Evolutionary conservation across 1,139 yeast genomes (phyloP).

Genomic region (Lodderomyces beijingensis): DNA sequence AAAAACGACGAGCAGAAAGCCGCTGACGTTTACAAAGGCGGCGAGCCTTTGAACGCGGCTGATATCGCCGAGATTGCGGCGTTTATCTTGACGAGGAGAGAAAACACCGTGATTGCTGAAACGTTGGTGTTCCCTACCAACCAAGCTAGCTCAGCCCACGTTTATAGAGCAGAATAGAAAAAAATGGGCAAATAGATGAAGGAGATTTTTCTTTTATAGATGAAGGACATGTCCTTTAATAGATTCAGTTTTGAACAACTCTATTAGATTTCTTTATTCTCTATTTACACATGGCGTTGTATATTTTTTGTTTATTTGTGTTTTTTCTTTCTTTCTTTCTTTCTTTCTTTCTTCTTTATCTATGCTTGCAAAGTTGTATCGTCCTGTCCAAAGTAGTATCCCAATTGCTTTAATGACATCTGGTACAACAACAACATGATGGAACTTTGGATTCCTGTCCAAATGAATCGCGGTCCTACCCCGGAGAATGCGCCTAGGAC

Average conservation of each 20-base stretch:
- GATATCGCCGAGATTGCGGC: conserved; percentile 51
- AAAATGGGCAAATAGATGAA: background rate
- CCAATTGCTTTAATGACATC: conserved; percentile 42
- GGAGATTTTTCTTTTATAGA: background rate
- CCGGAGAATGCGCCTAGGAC: conserved; percentile 80
- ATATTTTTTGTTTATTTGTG: background rate
- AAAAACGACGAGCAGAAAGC: conserved; percentile 41
- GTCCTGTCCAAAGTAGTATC: conserved; percentile 16
- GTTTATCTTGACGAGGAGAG: conserved; percentile 45
- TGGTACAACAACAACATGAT: conserved; percentile 91
- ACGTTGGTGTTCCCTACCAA: conserved; percentile 46
- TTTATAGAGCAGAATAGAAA: conserved; percentile 3
- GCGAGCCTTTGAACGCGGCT: conserved; percentile 42
- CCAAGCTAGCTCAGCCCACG: conserved; percentile 52
- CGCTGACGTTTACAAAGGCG: conserved; percentile 42
- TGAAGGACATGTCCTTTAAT: too few species aligned
- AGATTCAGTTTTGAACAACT: too few species aligned
- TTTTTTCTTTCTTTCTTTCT: background rate
- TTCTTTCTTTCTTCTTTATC: conserved; percentile 1
- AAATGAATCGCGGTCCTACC: conserved; percentile 91
- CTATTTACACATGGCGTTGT: too few species aligned
- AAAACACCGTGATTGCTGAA: conserved; percentile 49
- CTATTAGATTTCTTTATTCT: too few species aligned
- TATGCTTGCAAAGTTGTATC: background rate
- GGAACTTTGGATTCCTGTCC: conserved; percentile 96